A percentile compares a stretch with the other conserved stretches of the same genome.
phyloP scores from a whole-genome alignment of 768 basidiomycete species.

The Tylopilus subfusipes region DNA sequence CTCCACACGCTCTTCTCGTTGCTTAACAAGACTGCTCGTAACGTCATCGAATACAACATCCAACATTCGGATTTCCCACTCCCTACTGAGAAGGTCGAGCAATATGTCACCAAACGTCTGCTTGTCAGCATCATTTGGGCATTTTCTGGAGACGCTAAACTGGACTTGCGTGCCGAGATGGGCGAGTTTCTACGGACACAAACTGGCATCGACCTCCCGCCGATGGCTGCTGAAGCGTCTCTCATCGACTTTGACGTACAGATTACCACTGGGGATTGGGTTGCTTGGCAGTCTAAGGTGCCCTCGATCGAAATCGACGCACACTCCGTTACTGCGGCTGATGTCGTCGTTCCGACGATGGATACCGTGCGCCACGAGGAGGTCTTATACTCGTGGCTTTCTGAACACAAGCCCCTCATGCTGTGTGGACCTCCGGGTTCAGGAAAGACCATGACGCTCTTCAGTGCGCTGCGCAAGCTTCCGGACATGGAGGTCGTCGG shows the following conservation, averaged over 20 bases:
- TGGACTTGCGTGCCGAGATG: conserved; percentile 84
- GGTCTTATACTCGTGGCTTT: conserved; percentile 97
- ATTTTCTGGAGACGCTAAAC: conserved; percentile 93
- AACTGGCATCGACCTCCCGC: conserved; percentile 87
- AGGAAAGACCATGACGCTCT: conserved; percentile 99
- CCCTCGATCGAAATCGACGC: conserved; percentile 96
- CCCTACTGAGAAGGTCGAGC: conserved; percentile 75
- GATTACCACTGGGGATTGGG: conserved; percentile 81
- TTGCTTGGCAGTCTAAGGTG: conserved; percentile 86
- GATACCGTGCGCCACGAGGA: conserved; percentile 99
- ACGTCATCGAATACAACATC: conserved; percentile 89
- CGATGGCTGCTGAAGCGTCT: conserved; percentile 68
- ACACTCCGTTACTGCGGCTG: conserved; percentile 91
- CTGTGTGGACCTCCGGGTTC: conserved; percentile 99
- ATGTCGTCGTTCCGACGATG: conserved; percentile 96
- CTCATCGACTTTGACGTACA: conserved; percentile 96
- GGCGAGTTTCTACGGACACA: conserved; percentile 82
- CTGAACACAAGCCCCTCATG: conserved; percentile 97
- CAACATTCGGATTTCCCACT: conserved; percentile 96
- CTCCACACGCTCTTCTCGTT: conserved; percentile 96
- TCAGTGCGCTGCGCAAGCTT: conserved; percentile 94
- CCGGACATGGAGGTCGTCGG: conserved; percentile 99
- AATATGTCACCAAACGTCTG: conserved; percentile 86
- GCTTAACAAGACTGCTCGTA: conserved; percentile 92
- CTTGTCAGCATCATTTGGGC: conserved; percentile 96